These are phyloP conservation scores for Pluteus cervinus DNA, from an alignment of 768 basidiomycete genomes.

Conservation along the genomic window DNA sequence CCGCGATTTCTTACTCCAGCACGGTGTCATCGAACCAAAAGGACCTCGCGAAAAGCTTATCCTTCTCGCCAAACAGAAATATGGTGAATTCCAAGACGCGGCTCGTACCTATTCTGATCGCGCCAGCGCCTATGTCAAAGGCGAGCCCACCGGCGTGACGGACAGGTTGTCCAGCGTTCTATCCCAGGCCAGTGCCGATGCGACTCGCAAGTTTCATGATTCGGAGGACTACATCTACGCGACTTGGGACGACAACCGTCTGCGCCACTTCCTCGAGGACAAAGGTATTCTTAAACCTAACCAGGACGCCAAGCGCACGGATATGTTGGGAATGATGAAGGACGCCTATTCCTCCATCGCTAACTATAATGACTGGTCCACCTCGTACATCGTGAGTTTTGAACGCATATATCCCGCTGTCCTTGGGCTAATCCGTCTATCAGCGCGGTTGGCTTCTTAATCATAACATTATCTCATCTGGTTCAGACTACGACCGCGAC, in stretches of 20 bases:
- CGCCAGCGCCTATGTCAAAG: constrained; percentile 34
- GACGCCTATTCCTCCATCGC: constrained; percentile 58
- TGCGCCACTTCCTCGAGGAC: constrained; percentile 68
- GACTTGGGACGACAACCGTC: constrained; percentile 77
- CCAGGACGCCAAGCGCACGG: constrained; percentile 51
- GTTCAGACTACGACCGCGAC: constrained; percentile 48
- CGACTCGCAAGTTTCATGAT: constrained; percentile 51
- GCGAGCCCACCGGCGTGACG: constrained; percentile 45
- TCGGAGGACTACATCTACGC: constrained; percentile 86
- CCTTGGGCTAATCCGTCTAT: neutral
- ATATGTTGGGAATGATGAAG: constrained; percentile 65
- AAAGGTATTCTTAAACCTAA: constrained; percentile 67
- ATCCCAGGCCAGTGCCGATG: constrained; percentile 49
- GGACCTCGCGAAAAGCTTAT: constrained; percentile 78
- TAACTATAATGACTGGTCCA: constrained; percentile 81
- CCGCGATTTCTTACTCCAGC: constrained; percentile 78
- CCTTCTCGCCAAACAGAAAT: constrained; percentile 68
- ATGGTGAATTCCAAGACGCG: constrained; percentile 52
- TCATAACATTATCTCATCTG: constrained; percentile 64
- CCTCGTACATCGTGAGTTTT: constrained; percentile 65
- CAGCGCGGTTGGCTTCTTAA: constrained; percentile 81
- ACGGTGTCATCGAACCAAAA: constrained; percentile 80
- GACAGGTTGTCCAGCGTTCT: constrained; percentile 32
- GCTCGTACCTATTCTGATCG: constrained; percentile 48
- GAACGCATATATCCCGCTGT: neutral